Conservation (phyloP, 2,329 filamentous ascomycete species). For the Macrophomina tecta region DNA sequence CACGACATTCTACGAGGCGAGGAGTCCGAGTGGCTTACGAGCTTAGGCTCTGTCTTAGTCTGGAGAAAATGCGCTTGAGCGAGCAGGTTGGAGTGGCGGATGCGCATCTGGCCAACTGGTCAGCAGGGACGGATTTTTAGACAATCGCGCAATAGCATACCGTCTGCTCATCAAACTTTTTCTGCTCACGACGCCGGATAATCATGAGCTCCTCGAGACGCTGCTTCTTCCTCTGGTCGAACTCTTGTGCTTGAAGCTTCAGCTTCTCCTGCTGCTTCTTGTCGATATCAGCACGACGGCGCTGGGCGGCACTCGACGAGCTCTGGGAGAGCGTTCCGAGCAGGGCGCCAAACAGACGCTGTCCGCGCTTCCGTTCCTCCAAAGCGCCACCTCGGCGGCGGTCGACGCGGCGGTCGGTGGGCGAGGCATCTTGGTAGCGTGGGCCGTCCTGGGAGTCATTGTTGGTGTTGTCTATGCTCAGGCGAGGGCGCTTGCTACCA, state of each 20-base stretch:
- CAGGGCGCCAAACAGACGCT: constrained; percentile 83
- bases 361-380: constrained; percentile 84
- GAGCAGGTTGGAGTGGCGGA: constrained; percentile 74
- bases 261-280: constrained; percentile 79
- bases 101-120: constrained; percentile 66
- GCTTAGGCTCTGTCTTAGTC: constrained; percentile 72
- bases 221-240: constrained; percentile 70
- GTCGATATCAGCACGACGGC: constrained; percentile 79
- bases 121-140: constrained; percentile 25
- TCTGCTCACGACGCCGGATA: constrained; percentile 71
- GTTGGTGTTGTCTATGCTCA: constrained; percentile 46
- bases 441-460: constrained; percentile 33
- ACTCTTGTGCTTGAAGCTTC: constrained; percentile 73
- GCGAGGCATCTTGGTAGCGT: constrained; percentile 33
- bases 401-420: constrained; percentile 38
- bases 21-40: constrained; percentile 64
- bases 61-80: constrained; percentile 74
- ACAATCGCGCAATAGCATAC: constrained; percentile 58
- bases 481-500: constrained; percentile 59
- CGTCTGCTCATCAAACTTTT: constrained; percentile 75
- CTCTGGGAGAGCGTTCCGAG: constrained; percentile 79
- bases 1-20: neutral
- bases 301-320: constrained; percentile 62
- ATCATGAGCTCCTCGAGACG: constrained; percentile 67
- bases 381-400: constrained; percentile 57